Evolutionary conservation across 208 protist genomes (phyloP).

Genomic region (Novymonas esmeraldas): DNA sequence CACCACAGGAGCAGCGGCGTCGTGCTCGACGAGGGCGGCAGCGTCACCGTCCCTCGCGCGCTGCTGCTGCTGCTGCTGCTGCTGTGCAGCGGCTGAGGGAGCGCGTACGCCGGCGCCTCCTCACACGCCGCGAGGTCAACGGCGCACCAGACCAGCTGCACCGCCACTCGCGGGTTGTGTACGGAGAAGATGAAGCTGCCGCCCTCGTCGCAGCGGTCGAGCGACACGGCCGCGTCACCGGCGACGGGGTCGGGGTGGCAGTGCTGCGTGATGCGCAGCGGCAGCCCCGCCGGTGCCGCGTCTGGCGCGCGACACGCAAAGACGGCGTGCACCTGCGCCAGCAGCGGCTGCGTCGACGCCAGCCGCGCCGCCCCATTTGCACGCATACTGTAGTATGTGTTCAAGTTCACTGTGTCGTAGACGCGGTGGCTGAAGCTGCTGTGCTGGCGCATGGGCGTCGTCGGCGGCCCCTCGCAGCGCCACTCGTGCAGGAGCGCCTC

Average conservation of each 20-base stretch:
- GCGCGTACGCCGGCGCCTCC: constrained; percentile 25
- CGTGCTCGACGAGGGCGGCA: constrained; percentile 12
- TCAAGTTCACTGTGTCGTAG: constrained; percentile 60
- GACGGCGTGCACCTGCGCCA: constrained; percentile 23
- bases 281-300: neutral
- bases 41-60: neutral
- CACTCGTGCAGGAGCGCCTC: constrained; percentile 67
- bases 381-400: constrained; percentile 77
- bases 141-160: constrained; percentile 75
- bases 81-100: constrained; percentile 9
- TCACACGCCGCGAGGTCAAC: constrained; percentile 48
- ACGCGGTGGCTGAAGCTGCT: constrained; percentile 18
- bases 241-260: neutral
- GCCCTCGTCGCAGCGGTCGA: constrained; percentile 64
- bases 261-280: constrained; percentile 7
- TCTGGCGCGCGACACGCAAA: neutral
- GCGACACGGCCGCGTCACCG: neutral
- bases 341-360: constrained; percentile 42
- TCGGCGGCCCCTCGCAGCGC: constrained; percentile 75
- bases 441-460: constrained; percentile 30
- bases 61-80: neutral
- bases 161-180: constrained; percentile 63
- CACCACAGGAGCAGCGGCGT: constrained; percentile 61
- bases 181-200: constrained; percentile 68
- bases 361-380: constrained; percentile 51